Conservation (phyloP, 225 moss, liverwort and hornwort genomes). For the Marchantia paleacea region DNA sequence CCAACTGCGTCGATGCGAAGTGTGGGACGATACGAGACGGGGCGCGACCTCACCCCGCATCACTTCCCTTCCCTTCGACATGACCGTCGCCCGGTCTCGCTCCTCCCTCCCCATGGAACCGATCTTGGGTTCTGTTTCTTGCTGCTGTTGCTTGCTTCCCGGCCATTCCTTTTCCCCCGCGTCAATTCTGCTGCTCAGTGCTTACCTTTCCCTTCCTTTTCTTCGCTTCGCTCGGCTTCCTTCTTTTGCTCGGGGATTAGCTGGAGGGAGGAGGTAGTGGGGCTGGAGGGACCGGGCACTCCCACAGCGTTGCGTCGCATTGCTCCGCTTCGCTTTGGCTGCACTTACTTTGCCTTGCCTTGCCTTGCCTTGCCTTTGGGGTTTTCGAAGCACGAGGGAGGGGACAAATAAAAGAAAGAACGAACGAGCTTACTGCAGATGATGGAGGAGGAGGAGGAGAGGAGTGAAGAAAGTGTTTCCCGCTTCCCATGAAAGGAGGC, state of each 20-base stretch:
- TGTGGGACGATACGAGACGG: not conserved
- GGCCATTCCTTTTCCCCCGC: not conserved
- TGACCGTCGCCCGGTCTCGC: not conserved
- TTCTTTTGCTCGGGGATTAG: not conserved
- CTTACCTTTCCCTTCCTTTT: not conserved
- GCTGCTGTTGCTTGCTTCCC: not conserved
- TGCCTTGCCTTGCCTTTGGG: not conserved
- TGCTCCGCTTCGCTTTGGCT: not conserved
- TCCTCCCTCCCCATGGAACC: not conserved
- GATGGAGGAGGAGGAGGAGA: not conserved
- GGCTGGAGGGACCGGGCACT: too few species aligned
- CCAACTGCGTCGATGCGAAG: not conserved
- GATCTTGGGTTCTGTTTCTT: not conserved
- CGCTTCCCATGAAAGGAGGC: conserved; percentile 2
- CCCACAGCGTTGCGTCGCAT: too few species aligned
- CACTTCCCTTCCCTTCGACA: too few species aligned
- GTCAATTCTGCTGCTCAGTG: not conserved
- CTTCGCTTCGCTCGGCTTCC: not conserved
- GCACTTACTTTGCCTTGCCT: not conserved
- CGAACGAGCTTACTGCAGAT: not conserved
- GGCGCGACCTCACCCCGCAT: too few species aligned
- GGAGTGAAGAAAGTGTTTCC: not conserved
- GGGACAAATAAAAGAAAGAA: not conserved
- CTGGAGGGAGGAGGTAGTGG: not conserved
- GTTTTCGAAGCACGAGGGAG: not conserved